Evolutionary conservation across 202 grass and related monocot species (phyloP).

Genomic region (Saccharum hybrid): DNA sequence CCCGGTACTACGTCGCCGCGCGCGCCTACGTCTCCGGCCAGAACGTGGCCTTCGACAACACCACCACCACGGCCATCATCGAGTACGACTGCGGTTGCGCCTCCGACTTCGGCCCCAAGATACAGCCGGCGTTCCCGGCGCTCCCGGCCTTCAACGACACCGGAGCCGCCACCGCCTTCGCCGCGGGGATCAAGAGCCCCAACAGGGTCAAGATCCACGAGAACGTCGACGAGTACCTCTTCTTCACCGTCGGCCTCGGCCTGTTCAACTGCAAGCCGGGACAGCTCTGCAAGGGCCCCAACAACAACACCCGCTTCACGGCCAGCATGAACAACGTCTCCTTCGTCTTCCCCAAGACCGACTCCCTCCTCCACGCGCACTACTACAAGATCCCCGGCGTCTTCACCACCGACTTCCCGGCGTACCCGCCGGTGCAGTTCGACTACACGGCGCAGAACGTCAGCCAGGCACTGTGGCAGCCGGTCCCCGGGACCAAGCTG

Average conservation of each 20-base stretch:
- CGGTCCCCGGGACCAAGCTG: constrained; percentile 59
- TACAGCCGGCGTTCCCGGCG: constrained; percentile 55
- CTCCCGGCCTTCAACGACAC: constrained; percentile 87
- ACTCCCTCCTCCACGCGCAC: constrained; percentile 74
- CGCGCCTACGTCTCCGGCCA: constrained; percentile 52
- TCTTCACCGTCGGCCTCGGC: constrained; percentile 75
- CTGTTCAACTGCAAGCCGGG: constrained; percentile 59
- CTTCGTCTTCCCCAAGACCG: constrained; percentile 57
- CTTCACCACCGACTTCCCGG: constrained; percentile 77
- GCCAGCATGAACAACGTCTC: constrained; percentile 90
- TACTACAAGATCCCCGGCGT: constrained; percentile 55
- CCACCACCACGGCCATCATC: constrained; percentile 74
- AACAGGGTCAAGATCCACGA: constrained; percentile 50
- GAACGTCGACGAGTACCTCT: constrained; percentile 72
- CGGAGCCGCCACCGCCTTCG: constrained; percentile 55
- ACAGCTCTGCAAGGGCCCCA: constrained; percentile 58
- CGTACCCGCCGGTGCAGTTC: constrained; percentile 61
- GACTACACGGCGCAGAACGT: constrained; percentile 75
- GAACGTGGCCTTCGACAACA: constrained; percentile 68
- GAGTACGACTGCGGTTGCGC: constrained; percentile 78
- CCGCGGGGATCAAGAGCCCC: constrained; percentile 61
- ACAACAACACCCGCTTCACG: constrained; percentile 69
- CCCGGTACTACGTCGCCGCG: constrained; percentile 74
- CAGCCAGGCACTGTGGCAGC: constrained; percentile 58
- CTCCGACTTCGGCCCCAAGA: constrained; percentile 43